Conservation (phyloP, 108 stramenopile species). For the Nitzschia putrida region DNA sequence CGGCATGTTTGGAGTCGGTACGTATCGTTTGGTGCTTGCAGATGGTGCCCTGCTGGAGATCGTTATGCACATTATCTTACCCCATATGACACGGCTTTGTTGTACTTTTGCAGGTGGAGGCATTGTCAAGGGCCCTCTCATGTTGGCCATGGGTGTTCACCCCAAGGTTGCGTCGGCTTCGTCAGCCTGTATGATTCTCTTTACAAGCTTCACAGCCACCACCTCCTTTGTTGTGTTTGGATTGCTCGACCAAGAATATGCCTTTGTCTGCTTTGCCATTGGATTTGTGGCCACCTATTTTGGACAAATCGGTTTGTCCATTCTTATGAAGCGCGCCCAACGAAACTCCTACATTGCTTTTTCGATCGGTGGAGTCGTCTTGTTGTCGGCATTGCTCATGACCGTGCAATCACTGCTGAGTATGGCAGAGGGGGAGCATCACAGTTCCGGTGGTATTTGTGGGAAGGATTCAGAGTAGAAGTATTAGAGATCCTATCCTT, state of each 20-base stretch:
- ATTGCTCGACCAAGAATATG: slow-evolving; percentile 78
- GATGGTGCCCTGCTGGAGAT: neutral
- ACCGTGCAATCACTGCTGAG: slow-evolving; percentile 57
- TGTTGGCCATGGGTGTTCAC: slow-evolving; percentile 90
- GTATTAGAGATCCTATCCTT: neutral
- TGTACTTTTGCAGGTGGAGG: slow-evolving; percentile 64
- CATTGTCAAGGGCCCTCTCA: slow-evolving; percentile 94
- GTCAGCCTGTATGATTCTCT: slow-evolving; percentile 90
- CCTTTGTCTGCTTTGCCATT: slow-evolving; percentile 63
- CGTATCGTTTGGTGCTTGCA: slow-evolving; percentile 5
- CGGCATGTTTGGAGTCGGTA: slow-evolving; percentile 92
- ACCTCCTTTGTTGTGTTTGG: slow-evolving; percentile 88
- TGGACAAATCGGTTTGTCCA: slow-evolving; percentile 78
- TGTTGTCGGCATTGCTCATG: slow-evolving; percentile 71
- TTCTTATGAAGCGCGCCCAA: slow-evolving; percentile 68
- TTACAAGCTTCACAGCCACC: slow-evolving; percentile 93
- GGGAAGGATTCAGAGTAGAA: slow-evolving; percentile 35
- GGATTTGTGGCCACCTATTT: slow-evolving; percentile 80
- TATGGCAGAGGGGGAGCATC: slow-evolving; percentile 53
- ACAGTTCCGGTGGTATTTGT: slow-evolving; percentile 59
- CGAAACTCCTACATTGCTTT: slow-evolving; percentile 91
- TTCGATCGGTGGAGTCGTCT: slow-evolving; percentile 86
- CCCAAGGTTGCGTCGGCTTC: slow-evolving; percentile 62
- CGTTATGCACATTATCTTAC: neutral
- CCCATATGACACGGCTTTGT: neutral